These are phyloP conservation scores for Podila horticola DNA, from an alignment of 192 early-diverging fungal genomes.

Conservation along the genomic window DNA sequence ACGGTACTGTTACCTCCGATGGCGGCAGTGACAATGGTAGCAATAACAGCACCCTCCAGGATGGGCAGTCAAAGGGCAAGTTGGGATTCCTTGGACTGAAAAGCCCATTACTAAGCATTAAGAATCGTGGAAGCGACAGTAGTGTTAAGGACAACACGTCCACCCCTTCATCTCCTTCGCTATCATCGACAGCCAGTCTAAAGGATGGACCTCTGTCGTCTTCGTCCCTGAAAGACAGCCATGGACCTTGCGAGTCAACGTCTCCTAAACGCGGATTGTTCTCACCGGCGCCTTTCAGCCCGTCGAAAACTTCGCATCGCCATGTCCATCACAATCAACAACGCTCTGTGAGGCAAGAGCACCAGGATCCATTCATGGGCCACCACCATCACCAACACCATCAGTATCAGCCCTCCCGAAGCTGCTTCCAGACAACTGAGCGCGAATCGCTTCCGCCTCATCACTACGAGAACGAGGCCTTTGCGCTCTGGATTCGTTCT, in stretches of 20 bases:
- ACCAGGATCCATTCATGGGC: background rate
- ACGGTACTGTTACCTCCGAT: background rate
- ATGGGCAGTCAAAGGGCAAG: background rate
- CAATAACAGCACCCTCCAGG: background rate
- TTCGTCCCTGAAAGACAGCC: slow-evolving; percentile 8
- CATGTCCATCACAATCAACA: slow-evolving; percentile 1
- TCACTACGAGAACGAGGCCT: slow-evolving; percentile 33
- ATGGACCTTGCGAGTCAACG: background rate
- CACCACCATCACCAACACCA: background rate
- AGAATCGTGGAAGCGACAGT: slow-evolving; percentile 33
- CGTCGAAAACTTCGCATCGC: background rate
- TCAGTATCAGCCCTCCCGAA: background rate
- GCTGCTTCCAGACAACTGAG: background rate
- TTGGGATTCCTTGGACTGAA: slow-evolving; percentile 6
- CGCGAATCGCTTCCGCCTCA: slow-evolving; percentile 9
- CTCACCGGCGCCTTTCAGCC: slow-evolving; percentile 9
- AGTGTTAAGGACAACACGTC: slow-evolving; percentile 5
- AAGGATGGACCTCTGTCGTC: background rate
- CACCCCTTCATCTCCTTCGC: background rate
- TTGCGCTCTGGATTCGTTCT: slow-evolving; percentile 41
- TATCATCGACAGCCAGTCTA: background rate
- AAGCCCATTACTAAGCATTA: slow-evolving; percentile 15
- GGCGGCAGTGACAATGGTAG: background rate
- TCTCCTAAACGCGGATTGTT: slow-evolving; percentile 9
- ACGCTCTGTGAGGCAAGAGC: background rate